Conservation (phyloP, 176 grass and related monocot genomes). For the Hordeum marinum region DNA sequence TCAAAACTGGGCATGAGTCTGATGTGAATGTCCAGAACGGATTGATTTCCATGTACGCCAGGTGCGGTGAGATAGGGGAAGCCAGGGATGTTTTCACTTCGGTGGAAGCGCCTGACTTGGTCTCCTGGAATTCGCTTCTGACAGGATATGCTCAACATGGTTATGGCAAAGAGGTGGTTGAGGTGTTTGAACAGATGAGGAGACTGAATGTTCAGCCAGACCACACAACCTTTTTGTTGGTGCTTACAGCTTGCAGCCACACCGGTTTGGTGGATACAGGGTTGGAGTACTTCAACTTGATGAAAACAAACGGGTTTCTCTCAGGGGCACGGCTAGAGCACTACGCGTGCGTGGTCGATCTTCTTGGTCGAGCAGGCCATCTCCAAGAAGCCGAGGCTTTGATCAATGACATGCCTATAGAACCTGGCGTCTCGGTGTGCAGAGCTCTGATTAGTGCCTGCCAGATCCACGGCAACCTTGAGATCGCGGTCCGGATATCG, state of each 20-base stretch:
- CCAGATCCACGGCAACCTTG: conserved; percentile 37
- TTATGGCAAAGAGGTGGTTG: conserved; percentile 17
- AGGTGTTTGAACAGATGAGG: conserved; percentile 43
- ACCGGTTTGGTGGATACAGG: conserved; percentile 32
- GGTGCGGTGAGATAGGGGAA: conserved; percentile 27
- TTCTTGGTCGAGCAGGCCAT: conserved; percentile 42
- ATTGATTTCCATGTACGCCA: conserved; percentile 34
- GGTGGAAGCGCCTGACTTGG: conserved; percentile 16
- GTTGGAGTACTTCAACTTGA: conserved; percentile 18
- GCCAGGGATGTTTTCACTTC: conserved; percentile 13
- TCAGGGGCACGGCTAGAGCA: conserved; percentile 21
- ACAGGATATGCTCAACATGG: conserved; percentile 35
- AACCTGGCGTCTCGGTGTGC: conserved; percentile 24
- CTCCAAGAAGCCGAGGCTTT: conserved; percentile 35
- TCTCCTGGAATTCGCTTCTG: conserved; percentile 41
- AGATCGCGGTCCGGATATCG: conserved; percentile 4
- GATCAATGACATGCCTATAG: conserved; percentile 29
- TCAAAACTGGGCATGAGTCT: conserved; percentile 17
- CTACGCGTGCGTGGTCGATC: conserved; percentile 36
- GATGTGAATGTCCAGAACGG: conserved; percentile 19
- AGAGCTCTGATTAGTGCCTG: conserved; percentile 34
- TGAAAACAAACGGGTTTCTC: background rate
- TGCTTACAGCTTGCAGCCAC: conserved; percentile 39
- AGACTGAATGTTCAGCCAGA: conserved; percentile 12
- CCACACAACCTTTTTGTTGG: conserved; percentile 33